Base-by-base conservation (phyloP, 1,284 basidiomycete species). In the Malassezia vespertilionis region DNA sequence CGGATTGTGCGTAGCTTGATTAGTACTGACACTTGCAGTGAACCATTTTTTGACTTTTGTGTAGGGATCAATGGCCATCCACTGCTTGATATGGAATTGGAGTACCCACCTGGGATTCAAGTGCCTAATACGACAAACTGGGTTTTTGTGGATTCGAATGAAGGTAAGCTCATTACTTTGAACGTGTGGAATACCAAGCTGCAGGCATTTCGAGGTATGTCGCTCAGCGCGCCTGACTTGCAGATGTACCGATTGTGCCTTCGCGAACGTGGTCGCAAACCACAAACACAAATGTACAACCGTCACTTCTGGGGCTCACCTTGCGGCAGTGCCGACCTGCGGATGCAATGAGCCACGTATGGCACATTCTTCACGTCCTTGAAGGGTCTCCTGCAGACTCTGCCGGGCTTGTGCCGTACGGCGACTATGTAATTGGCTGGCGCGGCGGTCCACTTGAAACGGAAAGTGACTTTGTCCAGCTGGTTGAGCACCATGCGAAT, bases 31-130 rank as follows among this genome's bases (percentile, higher is more conserved):
- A 12, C n/a, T n/a, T n/a, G 8, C 51, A 56, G 50, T 35, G 89
- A 96, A 65, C 86, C 90, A 0, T 93, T 89, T 74, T 97, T 97
- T 67, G 91, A 96, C 74, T 96, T 93, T 71, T 80, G 95, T 26
- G 81, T 95, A 32, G 91, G 90, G 14, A 84, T 89, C 49, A 81
- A 86, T 66, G 65, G 63, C 4, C 54, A 52, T 12, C 58, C 65
- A 10, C 53, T 68, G 10, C 54, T 42, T 23, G 54, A 58, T 34
- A 48, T 60, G 7, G 58, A 58, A 28, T 53, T 53, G n/a, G 45
- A 46, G 9, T 37, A 46, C 27, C 22, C 20, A 5, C 30, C 24
- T 12, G 33, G 30, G 1, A 11, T 26, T 8, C 12, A 23, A 4
- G n/a, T 28, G 5, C 7, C 8, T 20, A 5, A 32, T 1, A 45